Percentiles rank a stretch among this genome's conserved stretches.
Evolutionary conservation across 352 stramenopile species (phyloP).

Genomic region (Globisporangium yorkense): DNA sequence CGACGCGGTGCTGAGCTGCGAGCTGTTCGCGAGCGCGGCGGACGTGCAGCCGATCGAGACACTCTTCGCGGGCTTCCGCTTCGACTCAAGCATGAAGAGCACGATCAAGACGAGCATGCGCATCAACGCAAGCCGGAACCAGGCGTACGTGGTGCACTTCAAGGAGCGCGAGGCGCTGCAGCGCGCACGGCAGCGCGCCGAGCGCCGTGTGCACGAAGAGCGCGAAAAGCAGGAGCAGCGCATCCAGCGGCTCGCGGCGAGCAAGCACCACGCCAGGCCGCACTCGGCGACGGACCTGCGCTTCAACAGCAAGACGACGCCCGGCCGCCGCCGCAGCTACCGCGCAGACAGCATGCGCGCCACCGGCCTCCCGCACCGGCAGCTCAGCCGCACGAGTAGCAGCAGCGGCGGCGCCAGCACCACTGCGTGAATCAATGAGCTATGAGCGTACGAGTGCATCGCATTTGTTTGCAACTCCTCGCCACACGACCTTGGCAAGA

Average conservation of each 20-base stretch:
- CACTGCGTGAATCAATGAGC: constrained; percentile 4
- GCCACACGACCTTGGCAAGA: no score
- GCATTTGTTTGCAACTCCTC: not conserved
- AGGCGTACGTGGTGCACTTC: constrained; percentile 67
- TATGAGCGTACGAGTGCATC: not conserved
- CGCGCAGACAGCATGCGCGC: constrained; percentile 38
- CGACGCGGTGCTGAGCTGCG: constrained; percentile 26
- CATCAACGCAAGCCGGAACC: constrained; percentile 63
- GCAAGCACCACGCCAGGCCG: constrained; percentile 15
- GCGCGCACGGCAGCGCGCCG: constrained; percentile 44
- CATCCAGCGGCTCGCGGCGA: constrained; percentile 39
- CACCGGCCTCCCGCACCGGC: constrained; percentile 23
- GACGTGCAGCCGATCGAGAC: constrained; percentile 41
- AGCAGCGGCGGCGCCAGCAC: constrained; percentile 14
- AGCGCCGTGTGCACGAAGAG: constrained; percentile 62
- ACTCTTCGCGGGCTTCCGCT: constrained; percentile 55
- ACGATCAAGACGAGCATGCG: constrained; percentile 71
- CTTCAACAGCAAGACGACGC: constrained; percentile 43
- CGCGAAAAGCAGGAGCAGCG: constrained; percentile 58
- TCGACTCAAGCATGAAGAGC: constrained; percentile 73
- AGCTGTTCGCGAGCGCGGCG: constrained; percentile 29
- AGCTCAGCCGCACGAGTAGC: constrained; percentile 20
- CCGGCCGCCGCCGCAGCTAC: constrained; percentile 40
- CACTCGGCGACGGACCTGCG: constrained; percentile 16
- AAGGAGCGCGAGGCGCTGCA: constrained; percentile 49